Base-by-base conservation (phyloP, 2,329 filamentous ascomycete species). In the Pseudocercospora macadamiae region DNA sequence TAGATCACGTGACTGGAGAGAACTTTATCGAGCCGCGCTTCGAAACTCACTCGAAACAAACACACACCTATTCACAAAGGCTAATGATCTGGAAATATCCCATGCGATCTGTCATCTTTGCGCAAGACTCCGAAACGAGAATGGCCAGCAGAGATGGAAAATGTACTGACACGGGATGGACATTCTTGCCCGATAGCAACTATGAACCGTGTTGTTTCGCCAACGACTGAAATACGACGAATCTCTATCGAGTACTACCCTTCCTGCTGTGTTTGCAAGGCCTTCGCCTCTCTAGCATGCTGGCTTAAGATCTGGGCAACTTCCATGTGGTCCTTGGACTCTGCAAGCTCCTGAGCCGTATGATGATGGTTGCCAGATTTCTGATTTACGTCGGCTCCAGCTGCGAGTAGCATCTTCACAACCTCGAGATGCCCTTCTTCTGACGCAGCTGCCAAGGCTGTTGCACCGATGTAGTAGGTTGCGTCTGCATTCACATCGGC, bases 401-500 rank as follows among this genome's bases (percentile, higher is more conserved):
- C 61, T 9, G 55, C 57, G 4, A 66, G 32, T 23, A 66, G 42
- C 18, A 55, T 19, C 14, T 55, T 39, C 2, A 66, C 51, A 3
- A 67, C 51, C 3, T 64, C 58, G 9, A 57, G 2, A 55, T 67
- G 59, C 2, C 67, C 66, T 14, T n/a, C 42, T 36, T 56, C 59
- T n/a, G 63, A 57, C 8, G 67, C 66, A 10, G 57, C 57, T 18
- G 55, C 59, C 23, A 69, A 39, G 12, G 66, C 66, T 8, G 66
- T 66, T 7, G 42, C 10, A 7, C 65, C 65, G 6, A 51, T 49
- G 16, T 63, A 62, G 16, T 59, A 55, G 16, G 55, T 54, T n/a
- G 59, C 55, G 12, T 52, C 47, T 18, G 63, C 61, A 49, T 68
- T 62, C 14, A 65, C 59, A 55, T 67, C 55, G 3, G 66, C 67